Conservation (phyloP, 164 flowering plant genomes). For the Berberis vulgaris region DNA sequence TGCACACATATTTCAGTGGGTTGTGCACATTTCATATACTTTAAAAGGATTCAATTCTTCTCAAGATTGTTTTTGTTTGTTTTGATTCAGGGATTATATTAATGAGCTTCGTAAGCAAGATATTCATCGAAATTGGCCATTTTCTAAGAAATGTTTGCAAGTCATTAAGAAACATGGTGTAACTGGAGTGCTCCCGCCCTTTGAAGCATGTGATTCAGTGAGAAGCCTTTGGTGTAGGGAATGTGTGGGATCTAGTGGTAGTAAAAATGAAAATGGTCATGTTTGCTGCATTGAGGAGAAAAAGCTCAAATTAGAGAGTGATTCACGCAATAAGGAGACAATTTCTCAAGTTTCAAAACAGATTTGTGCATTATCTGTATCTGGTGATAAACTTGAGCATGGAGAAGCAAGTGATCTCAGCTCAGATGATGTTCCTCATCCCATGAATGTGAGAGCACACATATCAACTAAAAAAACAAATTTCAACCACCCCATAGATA, state of each 20-base stretch:
- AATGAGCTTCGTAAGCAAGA: slow-evolving; percentile 16
- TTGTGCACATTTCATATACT: no score
- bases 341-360: slow-evolving; percentile 5
- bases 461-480: no score
- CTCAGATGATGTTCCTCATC: background rate
- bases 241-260: slow-evolving; percentile 1
- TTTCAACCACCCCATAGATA: no score
- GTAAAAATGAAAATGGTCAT: slow-evolving; percentile 1
- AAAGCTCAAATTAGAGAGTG: slow-evolving; percentile 3
- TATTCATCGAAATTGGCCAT: slow-evolving; percentile 25
- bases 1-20: no score
- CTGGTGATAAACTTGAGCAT: slow-evolving; percentile 4
- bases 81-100: slow-evolving; percentile 19
- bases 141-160: slow-evolving; percentile 17
- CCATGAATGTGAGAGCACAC: background rate
- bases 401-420: slow-evolving; percentile 7
- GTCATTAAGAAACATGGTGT: slow-evolving; percentile 17
- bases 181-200: slow-evolving; percentile 25
- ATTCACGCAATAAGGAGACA: background rate
- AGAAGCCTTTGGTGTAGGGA: slow-evolving; percentile 4
- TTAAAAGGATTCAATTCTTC: no score
- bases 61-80: background rate
- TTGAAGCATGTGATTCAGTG: slow-evolving; percentile 10
- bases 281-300: slow-evolving; percentile 2
- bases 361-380: slow-evolving; percentile 9